phyloP scores from a whole-genome alignment of 164 flowering plant species.

The Pachysandra terminalis region DNA sequence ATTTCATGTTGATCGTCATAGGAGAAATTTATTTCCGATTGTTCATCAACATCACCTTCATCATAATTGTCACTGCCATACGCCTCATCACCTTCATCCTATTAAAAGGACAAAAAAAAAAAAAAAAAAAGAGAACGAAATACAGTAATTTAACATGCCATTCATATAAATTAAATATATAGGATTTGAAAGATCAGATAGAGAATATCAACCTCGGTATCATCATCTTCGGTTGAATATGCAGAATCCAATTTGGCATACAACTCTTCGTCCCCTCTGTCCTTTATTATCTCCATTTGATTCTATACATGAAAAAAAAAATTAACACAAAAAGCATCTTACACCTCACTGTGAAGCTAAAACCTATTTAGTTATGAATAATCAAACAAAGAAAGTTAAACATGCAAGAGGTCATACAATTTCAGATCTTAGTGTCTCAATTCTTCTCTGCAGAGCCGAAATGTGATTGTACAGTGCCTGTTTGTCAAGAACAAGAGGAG shows the following conservation, averaged over 20 bases:
- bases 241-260: constrained; percentile 64
- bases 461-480: constrained; percentile 85
- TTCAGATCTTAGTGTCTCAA: constrained; percentile 63
- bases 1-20: constrained; percentile 17
- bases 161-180: background rate
- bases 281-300: constrained; percentile 62
- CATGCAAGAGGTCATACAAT: constrained; percentile 47
- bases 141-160: background rate
- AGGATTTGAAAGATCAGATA: constrained; percentile 1
- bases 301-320: constrained; percentile 35
- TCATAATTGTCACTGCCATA: constrained; percentile 30
- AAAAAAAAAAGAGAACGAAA: constrained; percentile 4
- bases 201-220: constrained; percentile 42
- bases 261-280: constrained; percentile 58
- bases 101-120: background rate
- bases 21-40: constrained; percentile 25
- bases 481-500: constrained; percentile 17
- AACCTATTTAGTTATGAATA: background rate
- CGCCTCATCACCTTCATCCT: constrained; percentile 77
- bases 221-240: constrained; percentile 67
- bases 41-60: constrained; percentile 25
- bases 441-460: constrained; percentile 46
- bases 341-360: background rate
- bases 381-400: background rate
- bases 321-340: background rate